phyloP scores from a whole-genome alignment of 495 filamentous ascomycete genomes.

The Tuber microsphaerosporum region DNA sequence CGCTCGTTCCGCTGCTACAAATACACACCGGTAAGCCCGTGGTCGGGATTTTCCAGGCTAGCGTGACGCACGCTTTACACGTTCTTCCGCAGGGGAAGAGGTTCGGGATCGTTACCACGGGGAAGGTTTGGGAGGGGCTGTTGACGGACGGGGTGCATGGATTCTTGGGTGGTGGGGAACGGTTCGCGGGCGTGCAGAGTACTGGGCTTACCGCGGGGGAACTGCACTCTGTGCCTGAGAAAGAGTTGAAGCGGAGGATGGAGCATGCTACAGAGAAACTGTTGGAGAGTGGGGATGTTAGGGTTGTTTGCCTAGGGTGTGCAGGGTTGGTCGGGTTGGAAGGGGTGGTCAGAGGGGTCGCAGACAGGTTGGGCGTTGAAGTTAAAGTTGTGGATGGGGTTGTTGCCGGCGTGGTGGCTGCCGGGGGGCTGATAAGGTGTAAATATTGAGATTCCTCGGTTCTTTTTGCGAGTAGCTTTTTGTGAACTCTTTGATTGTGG shows the following conservation, averaged over 20 bases:
- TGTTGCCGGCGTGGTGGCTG: slow-evolving; percentile 62
- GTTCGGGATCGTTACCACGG: slow-evolving; percentile 89
- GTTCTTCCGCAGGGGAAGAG: slow-evolving; percentile 42
- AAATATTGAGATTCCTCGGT: slow-evolving; percentile 3
- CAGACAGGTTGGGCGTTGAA: slow-evolving; percentile 51
- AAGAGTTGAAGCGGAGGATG: slow-evolving; percentile 61
- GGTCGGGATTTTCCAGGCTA: slow-evolving; percentile 83
- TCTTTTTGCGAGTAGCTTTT: not conserved
- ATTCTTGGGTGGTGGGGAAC: slow-evolving; percentile 48
- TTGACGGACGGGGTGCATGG: slow-evolving; percentile 56
- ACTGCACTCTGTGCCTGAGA: slow-evolving; percentile 60
- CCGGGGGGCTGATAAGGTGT: slow-evolving; percentile 52
- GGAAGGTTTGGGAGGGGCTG: slow-evolving; percentile 69
- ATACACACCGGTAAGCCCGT: slow-evolving; percentile 48
- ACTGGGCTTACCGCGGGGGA: slow-evolving; percentile 77
- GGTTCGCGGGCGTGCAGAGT: slow-evolving; percentile 72
- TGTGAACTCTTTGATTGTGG: not conserved
- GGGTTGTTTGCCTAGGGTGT: slow-evolving; percentile 68
- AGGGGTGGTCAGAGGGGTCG: slow-evolving; percentile 65
- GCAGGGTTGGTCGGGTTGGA: slow-evolving; percentile 92
- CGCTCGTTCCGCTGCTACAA: slow-evolving; percentile 60
- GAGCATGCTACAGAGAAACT: slow-evolving; percentile 60
- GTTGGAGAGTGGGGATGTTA: slow-evolving; percentile 52
- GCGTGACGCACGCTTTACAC: slow-evolving; percentile 54
- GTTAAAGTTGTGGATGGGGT: slow-evolving; percentile 81